Conservation (phyloP, 2,329 filamentous ascomycete genomes). For the Rhynchosporium graminicola region DNA sequence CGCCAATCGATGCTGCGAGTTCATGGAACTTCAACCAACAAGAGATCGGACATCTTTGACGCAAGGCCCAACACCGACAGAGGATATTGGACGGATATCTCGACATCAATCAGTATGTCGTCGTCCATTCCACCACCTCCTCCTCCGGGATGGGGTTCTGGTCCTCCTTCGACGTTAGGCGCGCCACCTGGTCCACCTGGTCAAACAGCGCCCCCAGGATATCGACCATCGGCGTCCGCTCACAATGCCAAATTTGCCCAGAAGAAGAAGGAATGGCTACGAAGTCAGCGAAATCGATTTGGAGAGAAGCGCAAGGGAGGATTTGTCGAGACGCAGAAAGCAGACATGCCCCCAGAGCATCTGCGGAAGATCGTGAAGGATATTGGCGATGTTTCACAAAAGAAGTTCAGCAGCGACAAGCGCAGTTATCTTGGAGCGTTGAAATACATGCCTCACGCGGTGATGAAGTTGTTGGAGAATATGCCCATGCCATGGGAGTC, state of each 20-base stretch:
- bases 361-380: slow-evolving; percentile 97
- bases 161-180: slow-evolving; percentile 50
- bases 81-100: slow-evolving; percentile 36
- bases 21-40: not conserved
- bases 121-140: slow-evolving; percentile 64
- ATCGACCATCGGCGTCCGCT: slow-evolving; percentile 76
- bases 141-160: slow-evolving; percentile 65
- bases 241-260: slow-evolving; percentile 93
- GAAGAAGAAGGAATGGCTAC: slow-evolving; percentile 99
- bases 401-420: slow-evolving; percentile 99
- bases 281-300: slow-evolving; percentile 86
- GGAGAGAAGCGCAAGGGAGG: slow-evolving; percentile 96
- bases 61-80: slow-evolving; percentile 21
- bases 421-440: slow-evolving; percentile 94
- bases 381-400: slow-evolving; percentile 98
- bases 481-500: slow-evolving; percentile 99
- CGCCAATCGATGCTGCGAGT: not conserved
- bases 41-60: slow-evolving; percentile 9
- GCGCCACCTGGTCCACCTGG: slow-evolving; percentile 40
- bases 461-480: slow-evolving; percentile 95
- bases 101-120: slow-evolving; percentile 49
- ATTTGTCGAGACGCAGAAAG: slow-evolving; percentile 97
- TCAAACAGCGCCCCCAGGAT: slow-evolving; percentile 80
- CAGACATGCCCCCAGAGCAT: slow-evolving; percentile 98
- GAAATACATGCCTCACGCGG: slow-evolving; percentile 99